Base-by-base conservation (phyloP, 148 eudicot genomes). In the Heliosperma pusillum region DNA sequence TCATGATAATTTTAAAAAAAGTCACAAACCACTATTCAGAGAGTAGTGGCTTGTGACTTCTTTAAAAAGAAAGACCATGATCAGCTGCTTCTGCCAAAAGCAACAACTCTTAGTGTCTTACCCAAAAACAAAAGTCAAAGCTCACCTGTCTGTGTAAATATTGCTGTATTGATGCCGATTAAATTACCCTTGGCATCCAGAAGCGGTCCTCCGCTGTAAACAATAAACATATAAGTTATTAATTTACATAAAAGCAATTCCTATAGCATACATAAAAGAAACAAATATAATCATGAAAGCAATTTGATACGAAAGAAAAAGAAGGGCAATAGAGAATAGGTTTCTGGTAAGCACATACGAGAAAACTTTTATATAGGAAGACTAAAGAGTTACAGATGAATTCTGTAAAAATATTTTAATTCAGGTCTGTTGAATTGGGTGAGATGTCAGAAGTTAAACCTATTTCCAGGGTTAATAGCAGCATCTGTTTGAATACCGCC, bases 401-500 rank as follows among this genome's bases (percentile, higher is more conserved):
- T 62, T 36, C 40, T 30, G 15, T 33, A 16, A 22, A 44, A 68
- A 69, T 1, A 11, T 42, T 22, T 13, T 25, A 63, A 47, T 0
- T 36, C 42, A 33, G 17, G 57, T 1, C 11, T 44, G 58, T 1
- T 56, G 27, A 17, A 30, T 2, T 72, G 44, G 59, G 21, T 16
- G 17, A 59, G 56, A 58, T 64, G 47, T 58, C 55, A 50, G 27
- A 33, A 56, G 60, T 36, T 19, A 65, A 74, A 92, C 99, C 99
- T 95, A 84, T 96, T 96, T 74, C 99, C 99, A 66, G 99, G 99
- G 78, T 96, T 96, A 70, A 96, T 96, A 57, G 99, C 97, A 73
- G 99, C 99, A 83, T 96, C 99, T 75, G 99, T 96, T 85, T 96
- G 99, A 79, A 96, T 89, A 40, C 97, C 99, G 3, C 97, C 99